These are phyloP conservation scores for Malus sieversii DNA, from an alignment of 306 rosid genomes.

Conservation along the genomic window DNA sequence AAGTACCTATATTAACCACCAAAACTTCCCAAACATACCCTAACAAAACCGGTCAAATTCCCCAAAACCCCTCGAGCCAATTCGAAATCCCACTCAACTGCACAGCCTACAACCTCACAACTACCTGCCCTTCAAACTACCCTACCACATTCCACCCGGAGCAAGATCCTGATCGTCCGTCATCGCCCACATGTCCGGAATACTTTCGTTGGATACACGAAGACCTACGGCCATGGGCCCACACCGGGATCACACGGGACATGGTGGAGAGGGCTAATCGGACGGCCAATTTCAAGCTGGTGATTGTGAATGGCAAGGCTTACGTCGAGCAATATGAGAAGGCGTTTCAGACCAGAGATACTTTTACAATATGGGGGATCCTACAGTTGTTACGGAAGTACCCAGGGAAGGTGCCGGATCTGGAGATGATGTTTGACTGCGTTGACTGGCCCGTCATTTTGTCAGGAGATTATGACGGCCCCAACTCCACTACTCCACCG, in stretches of 20 bases:
- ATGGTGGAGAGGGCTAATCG: slow-evolving; percentile 34
- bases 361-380: slow-evolving; percentile 76
- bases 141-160: slow-evolving; percentile 4
- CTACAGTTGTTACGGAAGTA: slow-evolving; percentile 74
- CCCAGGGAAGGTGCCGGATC: slow-evolving; percentile 69
- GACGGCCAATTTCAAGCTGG: slow-evolving; percentile 60
- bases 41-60: background rate
- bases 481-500: slow-evolving; percentile 40
- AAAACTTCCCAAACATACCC: background rate
- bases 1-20: background rate
- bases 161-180: slow-evolving; percentile 15
- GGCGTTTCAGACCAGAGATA: slow-evolving; percentile 71
- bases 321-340: slow-evolving; percentile 55
- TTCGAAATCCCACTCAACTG: slow-evolving; percentile 49
- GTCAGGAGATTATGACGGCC: background rate
- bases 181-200: slow-evolving; percentile 43
- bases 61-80: background rate
- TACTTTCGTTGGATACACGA: slow-evolving; percentile 94
- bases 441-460: slow-evolving; percentile 66
- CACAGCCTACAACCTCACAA: slow-evolving; percentile 24
- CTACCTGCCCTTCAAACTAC: slow-evolving; percentile 40
- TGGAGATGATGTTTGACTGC: slow-evolving; percentile 88
- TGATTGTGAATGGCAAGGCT: slow-evolving; percentile 58
- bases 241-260: slow-evolving; percentile 53
- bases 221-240: slow-evolving; percentile 85